Evolutionary conservation across 1,284 basidiomycete genomes (phyloP), one percentile per base, ranked within the genome.

Genomic region (Ceraceosorus guamensis): DNA sequence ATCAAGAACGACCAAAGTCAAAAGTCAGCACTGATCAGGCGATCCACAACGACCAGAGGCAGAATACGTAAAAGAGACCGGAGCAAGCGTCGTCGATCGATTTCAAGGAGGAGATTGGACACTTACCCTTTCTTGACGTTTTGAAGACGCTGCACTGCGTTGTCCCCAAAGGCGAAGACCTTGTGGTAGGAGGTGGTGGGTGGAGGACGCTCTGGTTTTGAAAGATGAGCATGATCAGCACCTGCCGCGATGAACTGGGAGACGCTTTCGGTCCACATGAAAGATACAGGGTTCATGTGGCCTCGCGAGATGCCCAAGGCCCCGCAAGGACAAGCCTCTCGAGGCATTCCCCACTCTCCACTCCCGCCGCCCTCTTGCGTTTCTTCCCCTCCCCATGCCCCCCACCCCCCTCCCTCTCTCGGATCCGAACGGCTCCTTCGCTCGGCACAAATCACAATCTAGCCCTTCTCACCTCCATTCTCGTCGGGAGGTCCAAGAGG

Each of bases 91-190:
- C 34, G 7, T 7, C 46, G 32, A 16, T 49, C 13, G 6, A 10
- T 32, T 50, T 8, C 50, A 10, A 18, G 31, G 47, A 8, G 14
- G 11, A 5, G 16, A 37, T 39, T 8, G 13, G 34, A 6, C 10
- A 47, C 61, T 41, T 35, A 63, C 62, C 66, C 70, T 61, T 72
- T 72, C 56, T 60, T 63, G 51, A 72, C 60, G 51, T 55, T 62
- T 53, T 56, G 62, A 62, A 72, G 63, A 43, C 66, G 59, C 13
- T 68, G 57, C 13, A 69, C 68, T 14, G 63, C 61, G 4, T 57
- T 46, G 5, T 72, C 68, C 18, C 68, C 68, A 51, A 72, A 72
- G 8, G 67, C 70, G 50, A 66, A 72, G 57, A 72, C 65, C 10
- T 57, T 53, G 63, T 72, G 70, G 62, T 64, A 72, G 35, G 59